phyloP scores from a whole-genome alignment of 1,284 basidiomycete genomes.

The Porodaedalea pini region DNA sequence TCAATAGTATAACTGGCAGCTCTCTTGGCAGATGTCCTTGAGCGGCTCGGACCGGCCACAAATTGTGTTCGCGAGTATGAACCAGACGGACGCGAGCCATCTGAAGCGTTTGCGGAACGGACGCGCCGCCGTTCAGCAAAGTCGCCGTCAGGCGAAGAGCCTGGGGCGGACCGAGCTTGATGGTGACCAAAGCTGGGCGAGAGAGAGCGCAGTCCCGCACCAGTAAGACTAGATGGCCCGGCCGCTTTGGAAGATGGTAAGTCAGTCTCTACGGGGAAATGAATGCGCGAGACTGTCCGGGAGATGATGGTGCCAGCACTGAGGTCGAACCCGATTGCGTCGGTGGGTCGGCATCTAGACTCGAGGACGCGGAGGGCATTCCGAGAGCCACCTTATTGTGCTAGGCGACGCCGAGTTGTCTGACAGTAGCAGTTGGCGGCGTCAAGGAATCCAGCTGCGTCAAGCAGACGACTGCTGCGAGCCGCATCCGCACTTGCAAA shows the following conservation, averaged over 20 bases:
- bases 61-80: conserved; percentile 10
- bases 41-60: conserved; percentile 8
- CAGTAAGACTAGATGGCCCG: neutral
- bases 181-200: neutral
- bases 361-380: conserved; percentile 9
- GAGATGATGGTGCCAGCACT: neutral
- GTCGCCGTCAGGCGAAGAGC: conserved; percentile 47
- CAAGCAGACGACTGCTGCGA: neutral
- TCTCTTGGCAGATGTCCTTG: neutral
- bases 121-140: conserved; percentile 19
- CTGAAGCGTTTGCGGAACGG: conserved; percentile 13
- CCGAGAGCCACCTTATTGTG: neutral
- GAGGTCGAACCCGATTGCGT: neutral
- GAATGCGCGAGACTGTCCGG: conserved; percentile 13
- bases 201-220: conserved; percentile 9
- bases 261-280: conserved; percentile 16
- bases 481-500: neutral
- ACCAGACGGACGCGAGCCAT: conserved; percentile 1
- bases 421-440: neutral
- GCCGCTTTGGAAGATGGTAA: neutral
- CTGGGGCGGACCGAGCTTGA: conserved; percentile 15
- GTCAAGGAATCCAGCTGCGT: neutral
- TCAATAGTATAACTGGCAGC: conserved; percentile 6
- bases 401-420: conserved; percentile 3
- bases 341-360: neutral